Percentiles rank a stretch among this genome's conserved stretches.
Conservation (phyloP, 2,329 filamentous ascomycete species). For the Cladophialophora chaetospira region DNA sequence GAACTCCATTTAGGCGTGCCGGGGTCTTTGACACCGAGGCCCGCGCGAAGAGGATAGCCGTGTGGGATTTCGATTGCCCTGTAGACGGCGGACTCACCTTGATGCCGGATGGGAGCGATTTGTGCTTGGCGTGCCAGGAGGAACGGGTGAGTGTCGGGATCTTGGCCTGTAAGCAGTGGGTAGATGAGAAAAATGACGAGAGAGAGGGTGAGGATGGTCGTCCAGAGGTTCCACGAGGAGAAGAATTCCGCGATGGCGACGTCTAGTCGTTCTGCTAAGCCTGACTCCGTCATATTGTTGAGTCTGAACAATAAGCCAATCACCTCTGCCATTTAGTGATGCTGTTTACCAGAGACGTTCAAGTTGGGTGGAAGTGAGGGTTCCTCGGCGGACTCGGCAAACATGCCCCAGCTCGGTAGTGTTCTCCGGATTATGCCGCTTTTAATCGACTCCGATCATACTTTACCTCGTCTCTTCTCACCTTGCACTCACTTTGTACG, state of each 20-base stretch:
- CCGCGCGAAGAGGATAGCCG: slow-evolving; percentile 75
- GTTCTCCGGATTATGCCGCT: no score
- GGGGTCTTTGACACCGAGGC: slow-evolving; percentile 78
- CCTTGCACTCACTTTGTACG: no score
- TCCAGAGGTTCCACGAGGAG: slow-evolving; percentile 71
- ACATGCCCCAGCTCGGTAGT: no score
- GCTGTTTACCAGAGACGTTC: no score
- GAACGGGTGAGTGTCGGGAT: slow-evolving; percentile 90
- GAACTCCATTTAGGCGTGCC: slow-evolving; percentile 79
- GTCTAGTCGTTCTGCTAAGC: slow-evolving; percentile 27
- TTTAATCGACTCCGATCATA: no score
- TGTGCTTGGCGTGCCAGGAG: slow-evolving; percentile 83
- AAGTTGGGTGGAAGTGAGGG: no score
- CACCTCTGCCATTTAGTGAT: no score
- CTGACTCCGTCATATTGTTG: slow-evolving; percentile 22
- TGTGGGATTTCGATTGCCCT: slow-evolving; percentile 82
- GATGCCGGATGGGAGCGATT: slow-evolving; percentile 75
- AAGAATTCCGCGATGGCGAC: slow-evolving; percentile 31
- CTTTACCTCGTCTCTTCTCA: no score
- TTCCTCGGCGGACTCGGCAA: no score
- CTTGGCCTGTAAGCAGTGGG: slow-evolving; percentile 68
- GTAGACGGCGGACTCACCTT: slow-evolving; percentile 82
- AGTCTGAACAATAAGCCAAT: neutral
- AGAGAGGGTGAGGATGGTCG: slow-evolving; percentile 68
- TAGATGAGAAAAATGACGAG: slow-evolving; percentile 71